Evolutionary conservation across 495 filamentous ascomycete species (phyloP), one percentile per base, ranked within the genome.

Genomic region (Geopyxis carbonaria): DNA sequence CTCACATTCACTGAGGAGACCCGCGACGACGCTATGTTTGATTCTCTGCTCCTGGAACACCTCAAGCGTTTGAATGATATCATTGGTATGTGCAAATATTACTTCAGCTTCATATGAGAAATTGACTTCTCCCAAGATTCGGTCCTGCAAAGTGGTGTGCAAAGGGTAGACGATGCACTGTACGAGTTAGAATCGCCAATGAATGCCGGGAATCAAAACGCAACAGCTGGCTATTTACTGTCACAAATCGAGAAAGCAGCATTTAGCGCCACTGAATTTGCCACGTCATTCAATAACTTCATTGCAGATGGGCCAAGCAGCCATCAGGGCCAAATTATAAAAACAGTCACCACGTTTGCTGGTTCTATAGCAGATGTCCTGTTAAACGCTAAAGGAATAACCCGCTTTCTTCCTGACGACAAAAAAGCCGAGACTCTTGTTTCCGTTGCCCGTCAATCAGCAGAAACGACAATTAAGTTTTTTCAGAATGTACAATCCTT

Each of bases 141-240:
- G 2, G 89, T 97, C 23, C 66, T 97, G 24, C 84, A 93, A 60
- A 75, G 82, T 35, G 91, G 84, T 55, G 84, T 95, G 38, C 77
- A 86, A 59, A 78, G 89, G 27, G 85, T 97, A 30, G 89, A 97
- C 52, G 89, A 97, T 59, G 84, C 89, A 35, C 61, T 97, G 18
- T 97, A 97, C 59, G 89, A 97, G 59, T 67, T 97, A 19, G 89
- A 97, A 57, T 94, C 89, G 3, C 75, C 79, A 37, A 95, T 93
- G 84, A 87, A 94, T 58, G 89, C 89, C 30, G 89, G 89, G 51
- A 97, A 97, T 61, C 87, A 94, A 63, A 95, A 86, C 50, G 89
- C 89, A 2, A 91, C 86, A 19, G 82, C 89, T n/a, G 72, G 85
- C 1, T 94, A 92, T 55, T 84, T 97, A 15, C 66, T 94, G 14